A percentile compares a stretch with the other conserved stretches of the same genome.
phyloP scores from a whole-genome alignment of 768 basidiomycete genomes.

The Boletellus ananas region DNA sequence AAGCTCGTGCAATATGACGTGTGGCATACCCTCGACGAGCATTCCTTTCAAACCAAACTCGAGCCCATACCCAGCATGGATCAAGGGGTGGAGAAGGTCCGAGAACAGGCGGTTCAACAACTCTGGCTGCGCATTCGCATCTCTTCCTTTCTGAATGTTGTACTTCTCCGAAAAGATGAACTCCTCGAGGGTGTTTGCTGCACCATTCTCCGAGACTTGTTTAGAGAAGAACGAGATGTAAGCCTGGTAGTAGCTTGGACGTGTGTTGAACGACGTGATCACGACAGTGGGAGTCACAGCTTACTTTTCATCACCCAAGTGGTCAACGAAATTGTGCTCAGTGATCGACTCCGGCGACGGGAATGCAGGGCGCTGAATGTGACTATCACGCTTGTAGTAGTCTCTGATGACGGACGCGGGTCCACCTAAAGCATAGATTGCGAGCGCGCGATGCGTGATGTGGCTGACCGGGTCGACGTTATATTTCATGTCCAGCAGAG shows the following conservation, averaged over 20 bases:
- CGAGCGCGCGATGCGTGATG: slow-evolving; percentile 52
- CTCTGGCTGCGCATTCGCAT: slow-evolving; percentile 14
- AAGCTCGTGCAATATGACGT: no score
- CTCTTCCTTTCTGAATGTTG: slow-evolving; percentile 32
- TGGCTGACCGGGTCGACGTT: slow-evolving; percentile 39
- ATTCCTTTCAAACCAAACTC: slow-evolving; percentile 62
- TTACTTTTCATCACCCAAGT: slow-evolving; percentile 56
- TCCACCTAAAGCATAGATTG: slow-evolving; percentile 60
- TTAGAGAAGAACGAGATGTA: slow-evolving; percentile 56
- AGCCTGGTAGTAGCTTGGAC: slow-evolving; percentile 51
- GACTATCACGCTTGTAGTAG: slow-evolving; percentile 40
- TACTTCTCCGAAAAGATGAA: slow-evolving; percentile 50
- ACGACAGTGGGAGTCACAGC: slow-evolving; percentile 13
- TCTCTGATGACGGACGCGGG: slow-evolving; percentile 37
- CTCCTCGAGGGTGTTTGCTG: slow-evolving; percentile 45
- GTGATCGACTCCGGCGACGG: slow-evolving; percentile 19
- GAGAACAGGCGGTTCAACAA: slow-evolving; percentile 57
- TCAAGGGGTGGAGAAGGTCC: slow-evolving; percentile 61
- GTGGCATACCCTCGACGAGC: slow-evolving; percentile 52
- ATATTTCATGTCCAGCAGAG: background rate
- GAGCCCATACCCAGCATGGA: slow-evolving; percentile 58
- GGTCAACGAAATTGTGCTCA: slow-evolving; percentile 45
- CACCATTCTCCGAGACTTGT: slow-evolving; percentile 40
- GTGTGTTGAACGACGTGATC: background rate
- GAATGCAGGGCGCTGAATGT: slow-evolving; percentile 36